Evolutionary conservation across 345 rosid genomes (phyloP).

Genomic region (Gossypium arboreum): DNA sequence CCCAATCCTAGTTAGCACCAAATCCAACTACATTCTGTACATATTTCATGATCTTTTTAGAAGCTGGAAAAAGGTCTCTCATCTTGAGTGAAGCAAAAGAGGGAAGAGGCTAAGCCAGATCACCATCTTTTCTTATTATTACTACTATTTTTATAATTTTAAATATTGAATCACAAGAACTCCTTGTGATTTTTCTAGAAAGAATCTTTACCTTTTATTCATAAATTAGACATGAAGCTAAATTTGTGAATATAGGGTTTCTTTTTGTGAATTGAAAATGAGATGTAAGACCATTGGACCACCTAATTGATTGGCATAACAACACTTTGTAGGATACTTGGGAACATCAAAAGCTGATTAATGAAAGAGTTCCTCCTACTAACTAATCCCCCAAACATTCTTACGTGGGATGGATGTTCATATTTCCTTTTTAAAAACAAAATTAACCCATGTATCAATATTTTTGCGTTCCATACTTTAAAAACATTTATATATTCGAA

Average conservation of each 20-base stretch:
- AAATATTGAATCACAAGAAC: neutral
- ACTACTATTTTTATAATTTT: neutral
- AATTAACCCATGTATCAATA: neutral
- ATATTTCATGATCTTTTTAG: neutral
- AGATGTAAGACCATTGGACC: neutral
- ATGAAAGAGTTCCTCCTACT: neutral
- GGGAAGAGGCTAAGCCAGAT: constrained; percentile 6
- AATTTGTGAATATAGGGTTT: neutral
- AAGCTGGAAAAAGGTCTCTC: neutral
- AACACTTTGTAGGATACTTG: neutral
- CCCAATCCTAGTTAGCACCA: constrained; percentile 35
- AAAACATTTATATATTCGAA: too few species aligned
- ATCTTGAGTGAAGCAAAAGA: constrained; percentile 9
- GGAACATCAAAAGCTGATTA: neutral
- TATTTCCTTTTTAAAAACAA: neutral
- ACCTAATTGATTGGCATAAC: neutral
- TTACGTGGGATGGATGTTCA: neutral
- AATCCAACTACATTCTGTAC: neutral
- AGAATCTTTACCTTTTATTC: neutral
- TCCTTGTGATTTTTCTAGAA: constrained; percentile 1
- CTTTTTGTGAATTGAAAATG: neutral
- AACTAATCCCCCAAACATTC: neutral
- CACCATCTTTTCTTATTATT: neutral
- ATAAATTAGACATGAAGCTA: neutral
- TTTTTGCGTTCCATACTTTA: too few species aligned